Evolutionary conservation across 768 basidiomycete genomes (phyloP).

Genomic region (Boletus reticulatus): DNA sequence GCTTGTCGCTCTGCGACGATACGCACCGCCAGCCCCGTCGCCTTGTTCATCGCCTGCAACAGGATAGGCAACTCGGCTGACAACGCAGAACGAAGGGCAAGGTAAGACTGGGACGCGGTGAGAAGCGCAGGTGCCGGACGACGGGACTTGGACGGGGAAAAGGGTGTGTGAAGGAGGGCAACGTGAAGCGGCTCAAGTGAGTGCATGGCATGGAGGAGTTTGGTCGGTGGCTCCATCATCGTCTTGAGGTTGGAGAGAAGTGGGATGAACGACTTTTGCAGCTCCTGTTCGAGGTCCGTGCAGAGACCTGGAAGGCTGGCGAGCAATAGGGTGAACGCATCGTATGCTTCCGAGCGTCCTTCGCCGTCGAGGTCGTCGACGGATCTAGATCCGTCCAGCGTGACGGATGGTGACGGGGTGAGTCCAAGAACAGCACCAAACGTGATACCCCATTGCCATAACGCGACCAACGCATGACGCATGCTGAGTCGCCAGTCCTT

Average conservation of each 20-base stretch:
- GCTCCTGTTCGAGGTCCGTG: constrained; percentile 48
- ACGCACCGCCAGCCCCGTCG: constrained; percentile 50
- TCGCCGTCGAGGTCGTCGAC: constrained; percentile 21
- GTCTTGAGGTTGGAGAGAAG: constrained; percentile 56
- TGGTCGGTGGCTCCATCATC: constrained; percentile 59
- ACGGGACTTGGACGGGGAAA: constrained; percentile 49
- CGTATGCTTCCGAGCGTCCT: constrained; percentile 57
- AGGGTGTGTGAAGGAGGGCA: constrained; percentile 63
- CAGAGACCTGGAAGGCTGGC: constrained; percentile 53
- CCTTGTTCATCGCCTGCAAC: constrained; percentile 55
- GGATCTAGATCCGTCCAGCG: constrained; percentile 4
- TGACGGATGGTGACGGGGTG: constrained; percentile 34
- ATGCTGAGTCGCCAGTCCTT: constrained; percentile 61
- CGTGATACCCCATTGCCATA: constrained; percentile 60
- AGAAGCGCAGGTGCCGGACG: constrained; percentile 66
- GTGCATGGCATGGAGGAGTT: constrained; percentile 69
- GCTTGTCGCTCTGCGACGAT: constrained; percentile 58
- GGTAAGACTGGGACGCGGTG: constrained; percentile 72
- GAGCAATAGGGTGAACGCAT: constrained; percentile 65
- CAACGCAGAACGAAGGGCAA: constrained; percentile 73
- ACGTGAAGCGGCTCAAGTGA: constrained; percentile 72
- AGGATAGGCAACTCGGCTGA: constrained; percentile 68
- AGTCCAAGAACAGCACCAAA: constrained; percentile 72
- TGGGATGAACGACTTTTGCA: constrained; percentile 54
- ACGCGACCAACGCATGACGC: constrained; percentile 44